Base-by-base conservation (phyloP, 2,329 filamentous ascomycete genomes). In the Stromatinia cepivora region DNA sequence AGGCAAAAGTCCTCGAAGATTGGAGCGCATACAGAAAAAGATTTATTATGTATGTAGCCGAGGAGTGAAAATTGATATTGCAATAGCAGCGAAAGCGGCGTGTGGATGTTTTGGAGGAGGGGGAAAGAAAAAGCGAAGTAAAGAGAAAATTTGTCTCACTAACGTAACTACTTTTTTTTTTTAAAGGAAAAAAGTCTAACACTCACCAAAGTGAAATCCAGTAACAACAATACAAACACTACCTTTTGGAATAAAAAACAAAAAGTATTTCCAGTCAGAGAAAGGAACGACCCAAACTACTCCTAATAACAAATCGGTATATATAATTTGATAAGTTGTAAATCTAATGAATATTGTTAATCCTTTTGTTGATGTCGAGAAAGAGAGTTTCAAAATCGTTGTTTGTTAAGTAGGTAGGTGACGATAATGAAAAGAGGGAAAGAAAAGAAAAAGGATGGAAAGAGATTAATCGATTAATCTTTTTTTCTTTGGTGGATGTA, bases 61-160 rank as follows among this genome's bases (percentile, higher is more conserved):
- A 69, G 67, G 39, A 54, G 56, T 48, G 61, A 58, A 69, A 69
- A 69, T 39, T 58, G 61, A 66, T 63, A 34, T 53, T 46, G 66
- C 52, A 54, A 53, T 31, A 39, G 63, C 52, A 66, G 67, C 67
- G 67, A 66, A 58, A 66, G 67, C 52, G 67, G 67, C 52, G n/a
- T 46, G 57, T 36, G 45, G 53, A 36, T 36, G 36, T 17, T 56
- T 66, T 66, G 25, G 34, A 52, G 39, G 52, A 25, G 58, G 48
- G 31, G 50, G 28, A 63, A 53, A 31, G 58, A 36, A 68, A 68
- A 68, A 46, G 48, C 57, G 57, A 63, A 65, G 66, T 4, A 39
- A 53, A 52, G 46, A 52, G 61, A 64, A 68, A 68, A 54, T 68
- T 56, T 64, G 66, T 68, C 36, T 64, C 50, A 68, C 39, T 34